Evolutionary conservation across 208 protist genomes (phyloP), one percentile per base, ranked within the genome.

Genomic region (Trypanosoma platydactyli): DNA sequence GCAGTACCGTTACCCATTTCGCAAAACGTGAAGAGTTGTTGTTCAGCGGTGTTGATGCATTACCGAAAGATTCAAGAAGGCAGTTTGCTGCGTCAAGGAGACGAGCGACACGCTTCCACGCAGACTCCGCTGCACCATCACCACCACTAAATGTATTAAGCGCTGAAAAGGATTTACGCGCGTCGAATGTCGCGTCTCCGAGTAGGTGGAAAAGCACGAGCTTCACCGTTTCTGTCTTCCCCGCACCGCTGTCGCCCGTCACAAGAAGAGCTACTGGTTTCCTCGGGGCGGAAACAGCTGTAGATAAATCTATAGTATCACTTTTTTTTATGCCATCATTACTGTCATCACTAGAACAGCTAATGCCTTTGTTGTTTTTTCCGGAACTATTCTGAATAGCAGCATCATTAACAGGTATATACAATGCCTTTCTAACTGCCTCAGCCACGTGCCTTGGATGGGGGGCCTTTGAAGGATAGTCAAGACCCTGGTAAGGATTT

Each of bases 161-260:
- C 22, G 22, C 29, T 24, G 22, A 6, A n/a, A 64, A 15, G 44
- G 22, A 64, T 29, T 16, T 0, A 12, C 30, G 24, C 33, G 3
- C 44, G 5, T 45, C 48, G 13, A 12, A 22, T 24, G 27, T 7
- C 6, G n/a, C 3, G 1, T 50, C 18, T 29, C 38, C 29, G 46
- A 68, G 63, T 4, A 73, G 25, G 42, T 68, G 33, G 5, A 25
- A 38, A 35, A 73, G 59, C 25, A 73, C 60, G 20, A 68, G 5
- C 42, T 73, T 73, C 27, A 49, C 46, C 3, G 68, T 71, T 68
- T 91, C 85, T 22, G 83, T 92, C 71, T 92, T 92, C 42, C 86
- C 86, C 12, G 86, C 83, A 13, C 86, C 86, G n/a, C 70, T 81
- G 30, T 86, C 83, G 24, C 86, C 86, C 13, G 66, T 79, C 41